Conservation (phyloP, 257 asterid genomes). For the Solanum pennellii region DNA sequence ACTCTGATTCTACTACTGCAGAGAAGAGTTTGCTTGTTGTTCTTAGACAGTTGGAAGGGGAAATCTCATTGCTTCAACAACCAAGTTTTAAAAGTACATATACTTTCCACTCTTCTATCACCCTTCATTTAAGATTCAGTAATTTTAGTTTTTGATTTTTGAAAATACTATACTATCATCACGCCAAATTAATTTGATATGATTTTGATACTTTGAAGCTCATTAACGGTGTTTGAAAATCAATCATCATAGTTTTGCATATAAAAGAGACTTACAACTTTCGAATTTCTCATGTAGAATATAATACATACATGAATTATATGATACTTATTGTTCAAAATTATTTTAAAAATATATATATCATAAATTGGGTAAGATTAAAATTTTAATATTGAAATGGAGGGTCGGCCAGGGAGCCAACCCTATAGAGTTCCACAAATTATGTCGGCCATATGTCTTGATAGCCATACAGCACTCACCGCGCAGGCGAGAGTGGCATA, state of each 20-base stretch:
- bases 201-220: background rate
- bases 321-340: no score
- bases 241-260: no score
- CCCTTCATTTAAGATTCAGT: background rate
- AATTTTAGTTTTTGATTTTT: background rate
- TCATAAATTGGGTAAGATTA: no score
- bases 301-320: no score
- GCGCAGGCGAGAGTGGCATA: slow-evolving; percentile 19
- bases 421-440: slow-evolving; percentile 47
- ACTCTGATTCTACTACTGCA: background rate
- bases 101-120: background rate
- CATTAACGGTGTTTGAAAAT: no score
- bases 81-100: background rate
- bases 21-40: background rate
- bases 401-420: slow-evolving; percentile 66
- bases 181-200: background rate
- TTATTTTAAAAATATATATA: no score
- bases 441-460: slow-evolving; percentile 94
- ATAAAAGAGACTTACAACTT: background rate
- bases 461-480: slow-evolving; percentile 56
- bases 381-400: background rate
- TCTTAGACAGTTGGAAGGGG: background rate
- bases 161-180: background rate
- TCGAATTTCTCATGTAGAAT: no score
- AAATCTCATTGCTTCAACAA: background rate